phyloP scores from a whole-genome alignment of 2,329 filamentous ascomycete genomes.

The Orbilia ellipsospora region DNA sequence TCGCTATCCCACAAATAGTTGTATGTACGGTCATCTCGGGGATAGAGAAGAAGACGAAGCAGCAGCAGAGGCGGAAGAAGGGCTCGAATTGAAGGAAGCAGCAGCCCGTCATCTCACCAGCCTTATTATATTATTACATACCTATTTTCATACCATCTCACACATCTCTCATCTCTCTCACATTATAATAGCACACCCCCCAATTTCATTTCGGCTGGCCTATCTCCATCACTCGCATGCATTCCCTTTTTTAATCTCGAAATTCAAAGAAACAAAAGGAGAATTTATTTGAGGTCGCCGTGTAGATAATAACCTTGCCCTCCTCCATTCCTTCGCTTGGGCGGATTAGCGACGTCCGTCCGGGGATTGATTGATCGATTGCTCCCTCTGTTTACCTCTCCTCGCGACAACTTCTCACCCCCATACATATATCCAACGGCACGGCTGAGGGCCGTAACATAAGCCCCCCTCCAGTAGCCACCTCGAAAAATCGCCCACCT shows the following conservation, averaged over 20 bases:
- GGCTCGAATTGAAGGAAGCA: slow-evolving; percentile 9
- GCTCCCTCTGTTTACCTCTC: slow-evolving; percentile 6
- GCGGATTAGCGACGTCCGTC: background rate
- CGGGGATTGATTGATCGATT: slow-evolving; percentile 5
- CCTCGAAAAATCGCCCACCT: slow-evolving; percentile 3
- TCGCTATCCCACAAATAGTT: slow-evolving; percentile 33
- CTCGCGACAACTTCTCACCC: slow-evolving; percentile 3
- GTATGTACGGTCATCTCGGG: slow-evolving; percentile 21
- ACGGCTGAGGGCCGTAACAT: slow-evolving; percentile 7
- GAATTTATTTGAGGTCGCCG: background rate
- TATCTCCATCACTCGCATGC: slow-evolving; percentile 5
- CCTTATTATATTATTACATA: background rate
- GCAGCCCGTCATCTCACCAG: slow-evolving; percentile 26
- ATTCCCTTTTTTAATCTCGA: slow-evolving; percentile 20
- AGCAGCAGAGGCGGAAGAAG: no score
- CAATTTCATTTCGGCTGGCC: slow-evolving; percentile 22
- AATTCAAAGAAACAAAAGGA: slow-evolving; percentile 17
- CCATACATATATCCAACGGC: slow-evolving; percentile 6
- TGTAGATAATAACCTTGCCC: background rate
- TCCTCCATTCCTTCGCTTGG: slow-evolving; percentile 29
- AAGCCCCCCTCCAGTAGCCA: background rate
- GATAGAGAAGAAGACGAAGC: no score
- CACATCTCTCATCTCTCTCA: slow-evolving; percentile 5
- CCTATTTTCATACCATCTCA: slow-evolving; percentile 20
- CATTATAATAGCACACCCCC: background rate